Conservation (phyloP, 345 rosid genomes). For the Boechera divaricarpa region DNA sequence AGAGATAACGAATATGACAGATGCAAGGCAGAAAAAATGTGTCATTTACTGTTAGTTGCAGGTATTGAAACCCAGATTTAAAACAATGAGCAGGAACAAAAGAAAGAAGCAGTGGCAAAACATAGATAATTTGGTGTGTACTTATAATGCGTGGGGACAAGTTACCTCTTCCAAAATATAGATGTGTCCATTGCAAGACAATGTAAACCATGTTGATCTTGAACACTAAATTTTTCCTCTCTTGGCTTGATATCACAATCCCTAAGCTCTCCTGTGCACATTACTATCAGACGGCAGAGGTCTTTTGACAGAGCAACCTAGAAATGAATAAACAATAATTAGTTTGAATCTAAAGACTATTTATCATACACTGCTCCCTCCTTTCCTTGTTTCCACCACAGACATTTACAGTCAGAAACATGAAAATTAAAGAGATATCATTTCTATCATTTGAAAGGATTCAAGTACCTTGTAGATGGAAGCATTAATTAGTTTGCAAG, state of each 20-base stretch:
- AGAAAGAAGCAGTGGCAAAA: constrained; percentile 23
- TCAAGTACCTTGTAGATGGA: constrained; percentile 64
- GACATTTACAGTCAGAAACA: constrained; percentile 8
- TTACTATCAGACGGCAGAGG: constrained; percentile 75
- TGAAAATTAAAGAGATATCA: not conserved
- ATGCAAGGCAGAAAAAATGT: constrained; percentile 20
- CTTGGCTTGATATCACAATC: constrained; percentile 50
- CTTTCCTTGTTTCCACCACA: constrained; percentile 18
- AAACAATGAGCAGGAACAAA: not conserved
- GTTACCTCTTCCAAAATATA: constrained; percentile 81
- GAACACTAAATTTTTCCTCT: constrained; percentile 43
- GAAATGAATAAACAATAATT: constrained; percentile 24
- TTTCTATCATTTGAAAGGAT: constrained; percentile 11
- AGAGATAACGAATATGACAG: not conserved
- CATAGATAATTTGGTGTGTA: constrained; percentile 13
- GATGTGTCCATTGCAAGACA: constrained; percentile 80
- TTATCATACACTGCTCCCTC: not conserved
- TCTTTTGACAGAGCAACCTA: constrained; percentile 92
- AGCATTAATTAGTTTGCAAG: constrained; percentile 59
- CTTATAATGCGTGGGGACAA: constrained; percentile 33
- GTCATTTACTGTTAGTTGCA: not conserved
- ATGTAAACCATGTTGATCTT: constrained; percentile 66
- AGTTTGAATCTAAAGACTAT: constrained; percentile 21
- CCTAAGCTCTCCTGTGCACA: constrained; percentile 80
- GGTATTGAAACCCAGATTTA: not conserved